Base-by-base conservation (phyloP, 108 stramenopile species). In the Aurantiochytrium sp. region DNA sequence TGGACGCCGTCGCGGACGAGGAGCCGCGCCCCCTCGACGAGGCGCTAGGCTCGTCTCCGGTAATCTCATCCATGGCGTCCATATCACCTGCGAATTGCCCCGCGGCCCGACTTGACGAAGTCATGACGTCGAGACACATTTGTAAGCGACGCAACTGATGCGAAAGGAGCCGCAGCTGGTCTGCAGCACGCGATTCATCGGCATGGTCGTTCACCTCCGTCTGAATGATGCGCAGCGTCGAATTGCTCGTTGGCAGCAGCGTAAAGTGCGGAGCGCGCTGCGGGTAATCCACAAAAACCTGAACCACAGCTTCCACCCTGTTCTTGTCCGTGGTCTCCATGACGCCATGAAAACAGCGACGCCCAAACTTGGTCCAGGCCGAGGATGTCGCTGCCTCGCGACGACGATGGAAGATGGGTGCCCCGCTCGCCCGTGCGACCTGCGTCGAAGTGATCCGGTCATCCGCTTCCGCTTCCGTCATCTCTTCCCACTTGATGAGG, bases 221-320 rank as follows among this genome's bases (percentile, higher is more conserved):
- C 76, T 83, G 49, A 53, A 83, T 53, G 51, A 83, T 47, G n/a
- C 51, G 45, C 49, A 83, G 3, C n/a, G 51, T 83, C 45, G 76
- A 53, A 47, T 83, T 53, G 76, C 25, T 53, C 51, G 45, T 53
- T 1, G 45, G 76, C 4, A 83, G 28, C 23, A 83, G 76, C n/a
- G 76, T 83, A 83, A 83, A 83, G 45, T 83, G 76, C 76, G 76
- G 76, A 6, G 76, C 76, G 25, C 76, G 76, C 5, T 53, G 19
- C 6, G 76, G 76, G 76, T 83, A 83, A 45, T 83, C 76, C 45
- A 83, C 76, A 28, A 28, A 83, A 35, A 83, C 76, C 28, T 83
- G 76, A 6, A 83, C 76, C 0, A 83, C 49, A 1, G 76, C 51
- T 53, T 83, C 76, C 19, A 83, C 45, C n/a, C n/a, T 53, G 76